Conservation (phyloP, 2,329 filamentous ascomycete species). For the Trichophyton equinum region DNA sequence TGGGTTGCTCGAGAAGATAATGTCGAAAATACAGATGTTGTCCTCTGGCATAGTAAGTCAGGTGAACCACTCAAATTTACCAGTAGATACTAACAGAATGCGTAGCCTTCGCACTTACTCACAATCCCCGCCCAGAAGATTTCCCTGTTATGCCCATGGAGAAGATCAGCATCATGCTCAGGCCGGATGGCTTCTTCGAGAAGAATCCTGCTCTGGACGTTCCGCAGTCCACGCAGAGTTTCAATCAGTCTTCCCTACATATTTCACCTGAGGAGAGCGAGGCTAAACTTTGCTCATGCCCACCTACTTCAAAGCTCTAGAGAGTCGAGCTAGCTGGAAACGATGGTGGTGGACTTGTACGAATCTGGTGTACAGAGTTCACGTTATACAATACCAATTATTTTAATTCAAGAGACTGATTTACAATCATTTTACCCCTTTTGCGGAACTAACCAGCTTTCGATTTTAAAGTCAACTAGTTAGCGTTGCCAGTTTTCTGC, state of each 20-base stretch:
- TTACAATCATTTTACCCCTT: too few species aligned
- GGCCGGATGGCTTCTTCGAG: constrained; percentile 42
- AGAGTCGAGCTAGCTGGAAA: background rate
- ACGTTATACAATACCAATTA: background rate
- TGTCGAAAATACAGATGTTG: constrained; percentile 36
- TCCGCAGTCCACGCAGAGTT: constrained; percentile 29
- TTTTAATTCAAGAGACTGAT: background rate
- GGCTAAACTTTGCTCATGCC: background rate
- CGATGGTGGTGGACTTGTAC: background rate
- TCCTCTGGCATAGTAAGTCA: constrained; percentile 29
- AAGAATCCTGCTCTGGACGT: constrained; percentile 40
- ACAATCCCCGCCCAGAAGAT: constrained; percentile 52
- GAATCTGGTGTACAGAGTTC: background rate
- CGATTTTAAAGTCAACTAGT: too few species aligned
- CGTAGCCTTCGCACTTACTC: constrained; percentile 44
- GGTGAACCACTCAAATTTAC: constrained; percentile 22
- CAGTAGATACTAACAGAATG: constrained; percentile 4
- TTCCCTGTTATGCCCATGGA: constrained; percentile 59
- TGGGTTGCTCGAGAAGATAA: constrained; percentile 38
- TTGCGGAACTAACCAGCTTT: too few species aligned
- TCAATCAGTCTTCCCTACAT: constrained; percentile 32
- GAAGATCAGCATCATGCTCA: constrained; percentile 37
- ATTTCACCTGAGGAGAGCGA: constrained; percentile 11
- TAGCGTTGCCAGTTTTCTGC: too few species aligned
- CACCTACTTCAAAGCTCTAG: background rate